Conservation (phyloP, 352 stramenopile species). For the Blastocystis sp. region DNA sequence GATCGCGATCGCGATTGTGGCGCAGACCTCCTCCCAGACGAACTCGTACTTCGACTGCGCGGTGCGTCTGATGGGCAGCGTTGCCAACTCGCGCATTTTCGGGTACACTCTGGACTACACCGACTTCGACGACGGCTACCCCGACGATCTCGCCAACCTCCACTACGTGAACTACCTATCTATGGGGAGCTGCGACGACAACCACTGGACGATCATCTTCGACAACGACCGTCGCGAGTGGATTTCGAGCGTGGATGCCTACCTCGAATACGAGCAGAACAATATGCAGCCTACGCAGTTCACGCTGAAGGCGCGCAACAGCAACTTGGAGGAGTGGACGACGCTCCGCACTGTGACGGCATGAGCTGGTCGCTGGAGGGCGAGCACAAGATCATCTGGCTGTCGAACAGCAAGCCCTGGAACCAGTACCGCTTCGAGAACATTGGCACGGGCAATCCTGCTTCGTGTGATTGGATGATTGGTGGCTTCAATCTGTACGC, state of each 20-base stretch:
- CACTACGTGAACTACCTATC: background rate
- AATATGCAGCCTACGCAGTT: background rate
- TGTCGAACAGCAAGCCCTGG: background rate
- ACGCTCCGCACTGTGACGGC: background rate
- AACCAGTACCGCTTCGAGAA: conserved; percentile 44
- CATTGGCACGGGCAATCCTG: conserved; percentile 4
- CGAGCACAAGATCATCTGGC: background rate
- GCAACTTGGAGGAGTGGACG: background rate
- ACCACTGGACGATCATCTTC: too few species aligned
- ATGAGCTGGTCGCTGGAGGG: background rate
- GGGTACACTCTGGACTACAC: background rate
- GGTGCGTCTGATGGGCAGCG: background rate
- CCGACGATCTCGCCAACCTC: background rate
- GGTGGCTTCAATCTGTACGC: conserved; percentile 1
- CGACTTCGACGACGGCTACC: background rate
- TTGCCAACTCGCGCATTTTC: conserved; percentile 13
- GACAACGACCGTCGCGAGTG: background rate
- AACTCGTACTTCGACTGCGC: background rate
- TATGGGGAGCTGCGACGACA: too few species aligned
- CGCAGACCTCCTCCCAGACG: too few species aligned
- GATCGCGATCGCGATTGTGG: background rate
- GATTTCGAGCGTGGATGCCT: background rate
- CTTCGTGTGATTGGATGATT: background rate
- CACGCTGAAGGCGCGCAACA: conserved; percentile 7
- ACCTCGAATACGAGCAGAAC: background rate